Evolutionary conservation across 352 stramenopile genomes (phyloP).

Genomic region (Globisporangium recalcitrans): DNA sequence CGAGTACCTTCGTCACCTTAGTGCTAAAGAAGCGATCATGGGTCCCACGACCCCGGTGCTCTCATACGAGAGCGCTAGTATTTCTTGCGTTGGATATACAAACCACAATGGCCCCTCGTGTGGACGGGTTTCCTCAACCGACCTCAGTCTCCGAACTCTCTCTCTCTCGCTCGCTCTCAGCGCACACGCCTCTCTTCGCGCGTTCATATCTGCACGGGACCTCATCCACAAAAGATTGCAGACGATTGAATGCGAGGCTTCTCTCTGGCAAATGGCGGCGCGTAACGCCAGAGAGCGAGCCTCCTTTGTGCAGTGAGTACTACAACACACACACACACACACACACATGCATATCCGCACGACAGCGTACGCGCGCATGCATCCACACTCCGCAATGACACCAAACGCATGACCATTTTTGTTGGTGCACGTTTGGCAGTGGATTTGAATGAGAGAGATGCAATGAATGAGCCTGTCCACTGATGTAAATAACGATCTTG

Average conservation of each 20-base stretch:
- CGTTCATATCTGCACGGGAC: constrained; percentile 18
- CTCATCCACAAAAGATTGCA: background rate
- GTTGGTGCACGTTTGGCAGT: too few relatives aligned
- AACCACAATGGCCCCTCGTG: background rate
- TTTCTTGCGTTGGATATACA: constrained; percentile 11
- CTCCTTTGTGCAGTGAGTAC: constrained; percentile 14
- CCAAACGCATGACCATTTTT: background rate
- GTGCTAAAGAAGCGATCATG: constrained; percentile 57
- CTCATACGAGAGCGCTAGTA: constrained; percentile 50
- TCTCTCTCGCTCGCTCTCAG: background rate
- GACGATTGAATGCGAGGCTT: background rate
- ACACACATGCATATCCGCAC: background rate
- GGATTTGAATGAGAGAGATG: too few relatives aligned
- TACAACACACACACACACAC: background rate
- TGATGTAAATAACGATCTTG: too few relatives aligned
- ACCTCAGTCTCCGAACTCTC: background rate
- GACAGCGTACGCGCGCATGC: background rate
- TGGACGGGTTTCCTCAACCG: constrained; percentile 5
- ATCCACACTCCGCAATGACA: background rate
- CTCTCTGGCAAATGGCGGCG: constrained; percentile 7
- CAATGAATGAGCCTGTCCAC: too few relatives aligned
- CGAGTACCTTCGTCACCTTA: constrained; percentile 73
- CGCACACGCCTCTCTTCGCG: background rate
- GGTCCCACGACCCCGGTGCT: constrained; percentile 76
- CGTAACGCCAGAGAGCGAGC: background rate